A percentile compares a stretch with the other conserved stretches of the same genome.
phyloP scores from a whole-genome alignment of 441 rosid species.

The Rhodomyrtus psidioides region DNA sequence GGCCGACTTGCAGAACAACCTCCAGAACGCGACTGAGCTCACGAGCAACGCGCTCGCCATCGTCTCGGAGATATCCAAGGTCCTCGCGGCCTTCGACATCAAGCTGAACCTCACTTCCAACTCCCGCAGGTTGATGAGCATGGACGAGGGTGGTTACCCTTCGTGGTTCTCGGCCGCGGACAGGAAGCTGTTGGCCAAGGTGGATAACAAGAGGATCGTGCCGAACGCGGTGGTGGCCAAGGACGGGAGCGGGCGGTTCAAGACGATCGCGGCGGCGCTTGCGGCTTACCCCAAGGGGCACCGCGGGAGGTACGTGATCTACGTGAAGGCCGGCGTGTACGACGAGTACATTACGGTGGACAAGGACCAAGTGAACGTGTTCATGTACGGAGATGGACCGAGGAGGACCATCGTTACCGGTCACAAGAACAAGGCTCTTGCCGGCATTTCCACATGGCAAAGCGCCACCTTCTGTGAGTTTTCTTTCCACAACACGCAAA shows the following conservation, averaged over 20 bases:
- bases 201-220: slow-evolving; percentile 3
- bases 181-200: slow-evolving; percentile 20
- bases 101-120: slow-evolving; percentile 11
- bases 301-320: slow-evolving; percentile 31
- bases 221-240: slow-evolving; percentile 40
- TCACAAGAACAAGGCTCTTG: neutral
- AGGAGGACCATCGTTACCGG: slow-evolving; percentile 22
- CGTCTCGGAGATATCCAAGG: slow-evolving; percentile 21
- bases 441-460: slow-evolving; percentile 2
- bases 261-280: slow-evolving; percentile 27
- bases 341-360: slow-evolving; percentile 13
- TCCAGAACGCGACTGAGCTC: slow-evolving; percentile 26
- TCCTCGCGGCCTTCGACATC: slow-evolving; percentile 35
- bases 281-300: slow-evolving; percentile 27
- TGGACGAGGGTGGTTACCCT: slow-evolving; percentile 8
- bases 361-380: slow-evolving; percentile 10
- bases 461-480: slow-evolving; percentile 23
- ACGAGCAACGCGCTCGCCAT: slow-evolving; percentile 52
- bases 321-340: slow-evolving; percentile 43
- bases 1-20: slow-evolving; percentile 16
- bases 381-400: slow-evolving; percentile 29
- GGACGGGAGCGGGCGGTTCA: slow-evolving; percentile 49
- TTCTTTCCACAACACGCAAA: neutral
- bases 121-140: slow-evolving; percentile 12
- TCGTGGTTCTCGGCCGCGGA: slow-evolving; percentile 25